phyloP scores from a whole-genome alignment of 768 basidiomycete genomes.

The Hypholoma sublateritium region DNA sequence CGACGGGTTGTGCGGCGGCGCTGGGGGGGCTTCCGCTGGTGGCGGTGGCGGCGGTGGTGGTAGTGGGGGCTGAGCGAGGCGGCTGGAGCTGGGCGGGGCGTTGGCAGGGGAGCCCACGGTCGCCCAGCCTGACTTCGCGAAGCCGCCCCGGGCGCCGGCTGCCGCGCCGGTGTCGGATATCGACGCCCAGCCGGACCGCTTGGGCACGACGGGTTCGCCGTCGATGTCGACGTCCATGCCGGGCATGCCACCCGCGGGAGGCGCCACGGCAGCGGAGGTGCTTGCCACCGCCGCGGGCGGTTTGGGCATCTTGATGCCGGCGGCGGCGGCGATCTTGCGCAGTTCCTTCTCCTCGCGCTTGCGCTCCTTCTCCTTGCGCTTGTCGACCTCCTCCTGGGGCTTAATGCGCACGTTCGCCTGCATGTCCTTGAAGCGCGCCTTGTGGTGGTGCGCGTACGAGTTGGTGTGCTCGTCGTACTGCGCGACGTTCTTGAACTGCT shows the following conservation, averaged over 20 bases:
- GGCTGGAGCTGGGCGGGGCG: conserved; percentile 1
- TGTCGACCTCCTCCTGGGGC: conserved; percentile 66
- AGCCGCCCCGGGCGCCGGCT: conserved; percentile 27
- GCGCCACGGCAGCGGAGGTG: conserved; percentile 20
- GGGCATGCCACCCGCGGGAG: conserved; percentile 19
- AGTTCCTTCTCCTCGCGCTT: conserved; percentile 85
- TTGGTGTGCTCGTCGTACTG: conserved; percentile 91
- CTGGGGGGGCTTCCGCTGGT: not conserved
- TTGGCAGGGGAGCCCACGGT: conserved; percentile 32
- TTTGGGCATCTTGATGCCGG: conserved; percentile 71
- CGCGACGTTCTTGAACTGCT: conserved; percentile 83
- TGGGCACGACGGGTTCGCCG: conserved; percentile 25
- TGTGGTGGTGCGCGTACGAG: conserved; percentile 86
- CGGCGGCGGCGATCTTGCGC: conserved; percentile 79
- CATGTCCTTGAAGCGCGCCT: conserved; percentile 80
- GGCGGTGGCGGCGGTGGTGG: not conserved
- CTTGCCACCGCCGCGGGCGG: conserved; percentile 10
- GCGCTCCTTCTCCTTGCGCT: conserved; percentile 81
- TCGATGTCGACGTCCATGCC: conserved; percentile 29
- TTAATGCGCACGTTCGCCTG: conserved; percentile 70
- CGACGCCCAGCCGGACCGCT: conserved; percentile 53
- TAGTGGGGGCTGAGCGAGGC: not conserved
- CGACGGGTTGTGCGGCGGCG: conserved; percentile 13
- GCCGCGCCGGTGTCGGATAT: conserved; percentile 23
- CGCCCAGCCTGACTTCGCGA: conserved; percentile 52